A percentile compares a stretch with the other conserved stretches of the same genome.
Conservation (phyloP, 441 rosid species). For the Bruguiera hainesii region DNA sequence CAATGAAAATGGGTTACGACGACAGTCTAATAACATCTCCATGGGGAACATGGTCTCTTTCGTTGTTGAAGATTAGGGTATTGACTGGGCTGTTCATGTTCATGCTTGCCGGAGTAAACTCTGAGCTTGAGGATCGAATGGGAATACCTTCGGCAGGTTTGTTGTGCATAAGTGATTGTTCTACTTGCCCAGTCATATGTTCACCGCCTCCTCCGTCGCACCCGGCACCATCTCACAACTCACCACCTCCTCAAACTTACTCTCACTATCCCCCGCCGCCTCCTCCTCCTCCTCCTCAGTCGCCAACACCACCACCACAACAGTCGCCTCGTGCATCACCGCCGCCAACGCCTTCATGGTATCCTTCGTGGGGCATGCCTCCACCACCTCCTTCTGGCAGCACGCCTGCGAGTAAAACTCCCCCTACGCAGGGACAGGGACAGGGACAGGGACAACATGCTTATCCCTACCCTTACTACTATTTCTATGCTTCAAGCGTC, state of each 20-base stretch:
- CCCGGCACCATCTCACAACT: constrained; percentile 22
- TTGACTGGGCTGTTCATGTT: constrained; percentile 9
- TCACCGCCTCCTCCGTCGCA: constrained; percentile 40
- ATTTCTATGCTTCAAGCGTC: constrained; percentile 40
- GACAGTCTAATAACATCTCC: not conserved
- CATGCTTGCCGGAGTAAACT: constrained; percentile 22
- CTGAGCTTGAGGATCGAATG: constrained; percentile 19
- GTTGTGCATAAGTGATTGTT: constrained; percentile 54
- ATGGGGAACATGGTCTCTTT: constrained; percentile 15
- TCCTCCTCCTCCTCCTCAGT: constrained; percentile 7
- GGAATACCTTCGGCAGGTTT: constrained; percentile 31
- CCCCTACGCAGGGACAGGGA: constrained; percentile 27
- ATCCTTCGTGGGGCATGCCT: constrained; percentile 29
- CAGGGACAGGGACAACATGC: constrained; percentile 5
- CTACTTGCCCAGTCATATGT: constrained; percentile 50
- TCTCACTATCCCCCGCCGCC: constrained; percentile 27
- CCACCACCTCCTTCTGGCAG: constrained; percentile 38
- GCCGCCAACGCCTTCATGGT: constrained; percentile 24
- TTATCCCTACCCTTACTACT: constrained; percentile 51
- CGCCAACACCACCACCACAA: constrained; percentile 13
- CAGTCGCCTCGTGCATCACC: constrained; percentile 24
- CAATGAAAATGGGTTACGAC: constrained; percentile 13
- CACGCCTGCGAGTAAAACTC: constrained; percentile 25
- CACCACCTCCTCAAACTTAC: constrained; percentile 27
- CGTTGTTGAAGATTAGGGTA: constrained; percentile 17